Evolutionary conservation across 169 alveolate genomes (phyloP).

Genomic region (Plasmodium adleri): DNA sequence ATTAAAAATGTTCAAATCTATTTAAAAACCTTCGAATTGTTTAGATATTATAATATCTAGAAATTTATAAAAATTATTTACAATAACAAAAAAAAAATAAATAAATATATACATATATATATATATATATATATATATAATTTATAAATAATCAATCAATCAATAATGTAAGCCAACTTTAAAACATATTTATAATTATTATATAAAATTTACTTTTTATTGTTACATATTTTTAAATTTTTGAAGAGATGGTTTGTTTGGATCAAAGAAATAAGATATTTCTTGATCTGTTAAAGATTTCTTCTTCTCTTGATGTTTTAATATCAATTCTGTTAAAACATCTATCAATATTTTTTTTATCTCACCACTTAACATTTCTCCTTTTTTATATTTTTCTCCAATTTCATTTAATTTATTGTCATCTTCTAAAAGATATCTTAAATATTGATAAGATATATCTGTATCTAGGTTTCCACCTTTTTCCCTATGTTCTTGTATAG

Average conservation of each 20-base stretch:
- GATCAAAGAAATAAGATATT: slow-evolving; percentile 41
- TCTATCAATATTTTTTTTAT: slow-evolving; percentile 93
- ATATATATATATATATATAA: neutral
- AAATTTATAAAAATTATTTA: neutral
- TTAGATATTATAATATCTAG: too few relatives aligned
- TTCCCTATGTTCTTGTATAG: slow-evolving; percentile 94
- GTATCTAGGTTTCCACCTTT: slow-evolving; percentile 96
- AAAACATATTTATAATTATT: neutral
- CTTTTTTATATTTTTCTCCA: slow-evolving; percentile 94
- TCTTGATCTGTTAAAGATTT: slow-evolving; percentile 57
- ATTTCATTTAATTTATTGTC: slow-evolving; percentile 94
- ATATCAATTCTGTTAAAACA: slow-evolving; percentile 85
- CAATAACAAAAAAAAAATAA: too few relatives aligned
- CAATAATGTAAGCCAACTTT: neutral
- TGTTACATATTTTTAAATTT: slow-evolving; percentile 36
- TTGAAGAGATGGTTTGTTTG: slow-evolving; percentile 24
- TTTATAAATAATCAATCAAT: neutral
- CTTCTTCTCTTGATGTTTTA: slow-evolving; percentile 90
- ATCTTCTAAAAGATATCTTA: slow-evolving; percentile 94
- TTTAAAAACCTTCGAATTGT: too few relatives aligned
- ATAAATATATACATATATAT: neutral
- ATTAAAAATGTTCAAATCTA: too few relatives aligned
- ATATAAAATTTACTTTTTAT: neutral
- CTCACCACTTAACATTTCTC: slow-evolving; percentile 97
- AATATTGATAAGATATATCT: slow-evolving; percentile 98